Evolutionary conservation across 2,329 filamentous ascomycete genomes (phyloP).

Genomic region (Fusarium sp.): DNA sequence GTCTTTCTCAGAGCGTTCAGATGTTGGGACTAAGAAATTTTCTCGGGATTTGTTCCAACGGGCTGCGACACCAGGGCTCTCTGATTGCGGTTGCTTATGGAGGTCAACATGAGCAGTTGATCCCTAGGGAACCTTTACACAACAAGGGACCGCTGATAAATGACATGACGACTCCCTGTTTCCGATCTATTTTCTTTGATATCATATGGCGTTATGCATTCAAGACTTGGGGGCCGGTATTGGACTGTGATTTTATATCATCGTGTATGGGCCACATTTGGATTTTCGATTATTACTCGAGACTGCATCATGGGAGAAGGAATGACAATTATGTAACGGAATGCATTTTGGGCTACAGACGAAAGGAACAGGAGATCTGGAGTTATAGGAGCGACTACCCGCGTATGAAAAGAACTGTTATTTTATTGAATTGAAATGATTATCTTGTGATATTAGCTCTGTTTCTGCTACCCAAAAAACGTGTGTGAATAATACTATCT

Average conservation of each 20-base stretch:
- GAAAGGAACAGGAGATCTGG: constrained; percentile 32
- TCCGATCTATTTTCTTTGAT: constrained; percentile 16
- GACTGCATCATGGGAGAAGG: constrained; percentile 35
- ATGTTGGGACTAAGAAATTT: constrained; percentile 17
- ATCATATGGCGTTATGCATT: constrained; percentile 33
- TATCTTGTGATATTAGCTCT: background rate
- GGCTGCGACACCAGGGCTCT: constrained; percentile 57
- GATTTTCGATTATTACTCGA: constrained; percentile 36
- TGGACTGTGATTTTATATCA: constrained; percentile 21
- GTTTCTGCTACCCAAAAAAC: background rate
- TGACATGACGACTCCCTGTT: constrained; percentile 9
- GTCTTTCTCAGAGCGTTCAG: constrained; percentile 5
- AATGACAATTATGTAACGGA: constrained; percentile 26
- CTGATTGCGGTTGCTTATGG: constrained; percentile 70
- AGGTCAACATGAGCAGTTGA: constrained; percentile 58
- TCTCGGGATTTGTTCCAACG: constrained; percentile 36
- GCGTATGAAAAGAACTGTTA: constrained; percentile 36
- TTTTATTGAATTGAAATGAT: constrained; percentile 8
- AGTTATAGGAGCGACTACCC: constrained; percentile 41
- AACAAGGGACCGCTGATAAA: background rate
- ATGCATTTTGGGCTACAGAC: constrained; percentile 33
- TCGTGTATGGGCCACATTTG: constrained; percentile 22
- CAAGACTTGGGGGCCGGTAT: constrained; percentile 25
- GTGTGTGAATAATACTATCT: no score
- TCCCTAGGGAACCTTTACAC: background rate